Evolutionary conservation across 2,329 filamentous ascomycete genomes (phyloP).

Genomic region (Sclerotinia minor): DNA sequence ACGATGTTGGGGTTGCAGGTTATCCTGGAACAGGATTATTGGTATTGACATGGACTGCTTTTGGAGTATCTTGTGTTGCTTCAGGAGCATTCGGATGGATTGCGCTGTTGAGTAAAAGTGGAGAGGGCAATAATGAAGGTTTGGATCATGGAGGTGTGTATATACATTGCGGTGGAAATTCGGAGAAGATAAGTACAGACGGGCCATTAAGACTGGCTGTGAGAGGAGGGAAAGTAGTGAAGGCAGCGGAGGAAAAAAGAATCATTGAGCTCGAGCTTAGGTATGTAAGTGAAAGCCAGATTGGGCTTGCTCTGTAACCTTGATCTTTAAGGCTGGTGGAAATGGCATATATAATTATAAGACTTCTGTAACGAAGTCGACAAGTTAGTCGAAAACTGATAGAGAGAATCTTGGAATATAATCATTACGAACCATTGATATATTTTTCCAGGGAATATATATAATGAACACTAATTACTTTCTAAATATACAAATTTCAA

Average conservation of each 20-base stretch:
- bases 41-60: conserved; percentile 10
- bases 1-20: neutral
- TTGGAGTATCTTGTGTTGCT: conserved; percentile 10
- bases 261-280: neutral
- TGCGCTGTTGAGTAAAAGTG: neutral
- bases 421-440: neutral
- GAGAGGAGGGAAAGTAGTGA: neutral
- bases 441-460: neutral
- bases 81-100: neutral
- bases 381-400: neutral
- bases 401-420: neutral
- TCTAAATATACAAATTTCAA: rapidly evolving
- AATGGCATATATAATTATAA: neutral
- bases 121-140: neutral
- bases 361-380: neutral
- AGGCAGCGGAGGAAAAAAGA: too few species aligned
- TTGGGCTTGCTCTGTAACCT: neutral
- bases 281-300: neutral
- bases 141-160: neutral
- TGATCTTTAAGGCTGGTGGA: too few species aligned
- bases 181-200: rapidly evolving
- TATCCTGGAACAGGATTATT: neutral
- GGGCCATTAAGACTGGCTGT: neutral
- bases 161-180: neutral
- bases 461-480: too few species aligned